phyloP scores from a whole-genome alignment of 345 rosid genomes.

The Tarenaya hassleriana region DNA sequence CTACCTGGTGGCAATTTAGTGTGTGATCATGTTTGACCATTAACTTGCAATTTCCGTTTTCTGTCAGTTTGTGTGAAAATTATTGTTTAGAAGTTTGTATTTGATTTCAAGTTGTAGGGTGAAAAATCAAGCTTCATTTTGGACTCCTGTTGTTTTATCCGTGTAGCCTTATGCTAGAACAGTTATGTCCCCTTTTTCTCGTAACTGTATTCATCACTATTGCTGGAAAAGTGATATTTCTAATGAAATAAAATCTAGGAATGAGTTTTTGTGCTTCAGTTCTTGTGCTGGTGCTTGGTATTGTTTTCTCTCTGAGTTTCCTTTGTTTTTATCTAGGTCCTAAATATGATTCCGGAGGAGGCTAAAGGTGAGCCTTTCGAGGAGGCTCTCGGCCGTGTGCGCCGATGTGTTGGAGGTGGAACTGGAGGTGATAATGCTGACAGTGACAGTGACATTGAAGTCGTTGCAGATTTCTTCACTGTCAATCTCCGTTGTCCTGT shows the following conservation, averaged over 20 bases:
- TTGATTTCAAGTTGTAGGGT: neutral
- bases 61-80: neutral
- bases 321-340: slow-evolving; percentile 41
- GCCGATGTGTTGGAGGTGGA: slow-evolving; percentile 93
- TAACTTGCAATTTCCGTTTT: neutral
- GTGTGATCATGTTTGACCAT: neutral
- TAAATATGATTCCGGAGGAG: slow-evolving; percentile 74
- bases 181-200: neutral
- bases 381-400: slow-evolving; percentile 83
- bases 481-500: slow-evolving; percentile 97
- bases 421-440: slow-evolving; percentile 69
- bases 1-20: slow-evolving; percentile 2
- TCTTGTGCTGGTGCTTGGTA: slow-evolving; percentile 1
- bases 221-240: neutral
- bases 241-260: no score
- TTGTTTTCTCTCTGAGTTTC: slow-evolving; percentile 14
- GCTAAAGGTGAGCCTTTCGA: slow-evolving; percentile 75
- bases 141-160: slow-evolving; percentile 6
- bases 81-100: neutral
- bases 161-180: slow-evolving; percentile 7
- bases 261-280: slow-evolving; percentile 4
- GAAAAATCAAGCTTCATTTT: slow-evolving; percentile 6
- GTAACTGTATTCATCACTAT: neutral
- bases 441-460: slow-evolving; percentile 96
- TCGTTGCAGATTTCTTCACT: slow-evolving; percentile 77